Percentiles rank a stretch among this genome's conserved stretches.
These are phyloP conservation scores for Ambrosia artemisiifolia DNA, from an alignment of 129 eudicot genomes.

Conservation along the genomic window DNA sequence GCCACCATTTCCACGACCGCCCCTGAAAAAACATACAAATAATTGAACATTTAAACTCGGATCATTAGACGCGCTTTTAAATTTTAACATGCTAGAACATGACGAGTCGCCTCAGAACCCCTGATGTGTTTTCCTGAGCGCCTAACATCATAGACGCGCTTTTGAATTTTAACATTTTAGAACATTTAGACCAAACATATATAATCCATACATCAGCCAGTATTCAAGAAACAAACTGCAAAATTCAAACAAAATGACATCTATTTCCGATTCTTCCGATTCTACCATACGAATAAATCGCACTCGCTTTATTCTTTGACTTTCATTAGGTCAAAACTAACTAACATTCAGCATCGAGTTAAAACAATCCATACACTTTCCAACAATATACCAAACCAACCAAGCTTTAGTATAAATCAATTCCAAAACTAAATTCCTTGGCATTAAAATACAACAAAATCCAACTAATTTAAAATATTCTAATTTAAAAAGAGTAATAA, in stretches of 20 bases:
- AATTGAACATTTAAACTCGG: no score
- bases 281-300: background rate
- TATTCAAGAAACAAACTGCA: background rate
- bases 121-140: no score
- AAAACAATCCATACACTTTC: conserved; percentile 1
- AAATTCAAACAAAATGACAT: background rate
- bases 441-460: no score
- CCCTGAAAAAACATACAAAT: no score
- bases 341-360: background rate
- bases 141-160: no score
- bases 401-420: background rate
- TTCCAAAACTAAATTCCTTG: background rate
- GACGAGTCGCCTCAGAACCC: no score
- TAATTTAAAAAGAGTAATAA: no score
- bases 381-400: background rate
- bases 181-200: background rate
- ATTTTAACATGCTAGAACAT: no score
- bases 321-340: conserved; percentile 20
- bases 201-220: background rate
- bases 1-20: no score
- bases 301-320: conserved; percentile 10
- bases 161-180: no score
- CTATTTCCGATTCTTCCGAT: background rate
- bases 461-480: no score
- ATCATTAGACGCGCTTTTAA: no score